Percentiles rank a stretch among this genome's conserved stretches.
Conservation (phyloP, 2,329 filamentous ascomycete species). For the Aspergillus hiratsukae region DNA sequence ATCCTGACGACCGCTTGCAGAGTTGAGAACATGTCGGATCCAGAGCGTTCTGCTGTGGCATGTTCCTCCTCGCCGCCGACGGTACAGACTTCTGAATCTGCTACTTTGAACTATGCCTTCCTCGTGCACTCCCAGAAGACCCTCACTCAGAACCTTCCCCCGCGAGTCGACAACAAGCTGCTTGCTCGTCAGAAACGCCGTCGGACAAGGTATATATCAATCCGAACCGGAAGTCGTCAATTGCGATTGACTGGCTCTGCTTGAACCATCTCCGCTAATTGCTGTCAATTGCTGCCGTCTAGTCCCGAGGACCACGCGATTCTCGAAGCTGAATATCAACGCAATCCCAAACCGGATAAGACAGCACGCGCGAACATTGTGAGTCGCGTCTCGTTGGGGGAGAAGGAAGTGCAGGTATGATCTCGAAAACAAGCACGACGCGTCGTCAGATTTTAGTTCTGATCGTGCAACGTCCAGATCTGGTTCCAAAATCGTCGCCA, state of each 20-base stretch:
- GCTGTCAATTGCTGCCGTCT: constrained; percentile 4
- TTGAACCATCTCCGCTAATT: constrained; percentile 7
- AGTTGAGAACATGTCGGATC: constrained; percentile 31
- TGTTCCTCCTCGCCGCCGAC: constrained; percentile 32
- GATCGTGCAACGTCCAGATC: constrained; percentile 55
- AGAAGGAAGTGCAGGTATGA: constrained; percentile 93
- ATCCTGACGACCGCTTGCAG: constrained; percentile 7
- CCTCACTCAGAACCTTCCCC: constrained; percentile 52
- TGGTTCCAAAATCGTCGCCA: constrained; percentile 97
- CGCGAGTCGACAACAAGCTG: constrained; percentile 56
- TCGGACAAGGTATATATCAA: constrained; percentile 54
- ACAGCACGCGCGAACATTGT: constrained; percentile 79
- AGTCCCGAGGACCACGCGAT: constrained; percentile 86
- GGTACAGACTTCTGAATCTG: constrained; percentile 28
- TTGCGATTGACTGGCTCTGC: background rate
- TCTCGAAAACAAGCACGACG: constrained; percentile 12
- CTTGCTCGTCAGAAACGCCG: constrained; percentile 58
- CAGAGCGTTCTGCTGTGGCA: constrained; percentile 26
- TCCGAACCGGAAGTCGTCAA: background rate
- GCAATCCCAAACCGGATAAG: constrained; percentile 89
- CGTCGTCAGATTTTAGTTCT: constrained; percentile 21
- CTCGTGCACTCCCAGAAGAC: constrained; percentile 58
- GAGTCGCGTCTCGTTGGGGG: constrained; percentile 77
- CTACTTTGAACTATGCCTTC: constrained; percentile 48
- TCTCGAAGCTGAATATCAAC: constrained; percentile 78